A percentile compares a stretch with the other conserved stretches of the same genome.
phyloP scores from a whole-genome alignment of 257 asterid species.

The Penstemon barbatus region DNA sequence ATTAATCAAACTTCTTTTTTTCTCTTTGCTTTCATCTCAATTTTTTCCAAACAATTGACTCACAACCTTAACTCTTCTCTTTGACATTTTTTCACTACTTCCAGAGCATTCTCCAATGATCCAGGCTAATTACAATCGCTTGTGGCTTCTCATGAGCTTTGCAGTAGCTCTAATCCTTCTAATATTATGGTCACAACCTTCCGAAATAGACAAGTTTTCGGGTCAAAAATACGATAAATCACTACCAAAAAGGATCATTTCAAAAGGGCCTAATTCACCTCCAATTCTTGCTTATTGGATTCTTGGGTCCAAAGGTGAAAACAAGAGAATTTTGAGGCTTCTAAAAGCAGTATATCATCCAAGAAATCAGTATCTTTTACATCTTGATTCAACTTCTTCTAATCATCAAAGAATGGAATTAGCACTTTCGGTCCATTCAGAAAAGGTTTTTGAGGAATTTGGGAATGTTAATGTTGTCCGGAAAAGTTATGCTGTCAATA shows the following conservation, averaged over 20 bases:
- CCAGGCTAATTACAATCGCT: slow-evolving; percentile 17
- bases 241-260: slow-evolving; percentile 26
- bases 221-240: slow-evolving; percentile 15
- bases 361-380: slow-evolving; percentile 57
- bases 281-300: slow-evolving; percentile 60
- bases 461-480: slow-evolving; percentile 57
- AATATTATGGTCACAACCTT: slow-evolving; percentile 24
- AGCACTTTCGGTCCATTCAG: slow-evolving; percentile 25
- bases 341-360: slow-evolving; percentile 54
- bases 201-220: slow-evolving; percentile 2
- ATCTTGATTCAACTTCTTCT: slow-evolving; percentile 42
- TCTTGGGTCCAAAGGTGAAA: slow-evolving; percentile 48
- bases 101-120: background rate
- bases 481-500: slow-evolving; percentile 41
- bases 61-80: too few relatives aligned
- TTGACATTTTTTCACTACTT: too few relatives aligned
- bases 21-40: too few relatives aligned
- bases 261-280: slow-evolving; percentile 41
- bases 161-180: slow-evolving; percentile 28
- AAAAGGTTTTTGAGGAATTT: slow-evolving; percentile 39
- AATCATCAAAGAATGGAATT: slow-evolving; percentile 36
- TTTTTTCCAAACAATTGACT: too few relatives aligned
- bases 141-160: slow-evolving; percentile 32
- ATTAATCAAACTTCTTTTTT: too few relatives aligned
- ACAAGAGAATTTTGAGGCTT: slow-evolving; percentile 47